Percentiles rank a stretch among this genome's conserved stretches.
These are phyloP conservation scores for Glycine soja DNA, from an alignment of 306 rosid species.

Conservation along the genomic window DNA sequence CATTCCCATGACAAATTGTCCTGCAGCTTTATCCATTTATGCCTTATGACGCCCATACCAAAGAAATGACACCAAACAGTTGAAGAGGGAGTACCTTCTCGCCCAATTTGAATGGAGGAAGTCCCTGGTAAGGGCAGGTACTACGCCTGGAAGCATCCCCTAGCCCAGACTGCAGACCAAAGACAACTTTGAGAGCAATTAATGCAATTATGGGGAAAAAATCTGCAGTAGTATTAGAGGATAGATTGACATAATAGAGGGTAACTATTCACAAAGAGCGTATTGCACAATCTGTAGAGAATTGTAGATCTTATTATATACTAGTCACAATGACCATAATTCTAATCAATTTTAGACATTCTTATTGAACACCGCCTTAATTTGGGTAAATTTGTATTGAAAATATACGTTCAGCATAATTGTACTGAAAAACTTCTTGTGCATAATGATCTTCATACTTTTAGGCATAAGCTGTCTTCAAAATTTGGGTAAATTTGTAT, in stretches of 20 bases:
- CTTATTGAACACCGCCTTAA: not conserved
- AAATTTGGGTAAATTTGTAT: too few species aligned
- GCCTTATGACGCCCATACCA: not conserved
- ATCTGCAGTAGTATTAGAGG: not conserved
- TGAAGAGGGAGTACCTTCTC: conserved; percentile 71
- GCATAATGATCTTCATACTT: too few species aligned
- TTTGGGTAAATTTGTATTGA: too few species aligned
- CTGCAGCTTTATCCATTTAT: conserved; percentile 40
- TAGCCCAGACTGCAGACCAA: conserved; percentile 82
- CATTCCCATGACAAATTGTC: not conserved
- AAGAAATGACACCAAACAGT: conserved; percentile 5
- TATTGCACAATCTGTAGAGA: not conserved
- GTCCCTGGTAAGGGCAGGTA: conserved; percentile 96
- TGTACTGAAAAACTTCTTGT: too few species aligned
- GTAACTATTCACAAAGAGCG: conserved; percentile 7
- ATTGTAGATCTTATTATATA: conserved; percentile 15
- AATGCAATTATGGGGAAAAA: not conserved
- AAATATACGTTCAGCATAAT: too few species aligned
- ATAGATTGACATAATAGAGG: conserved; percentile 9
- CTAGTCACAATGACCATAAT: not conserved
- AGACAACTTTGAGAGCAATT: conserved; percentile 49
- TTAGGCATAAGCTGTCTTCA: too few species aligned
- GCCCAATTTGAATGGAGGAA: conserved; percentile 93
- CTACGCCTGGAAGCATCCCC: conserved; percentile 97
- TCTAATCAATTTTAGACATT: conserved; percentile 26